phyloP scores from a whole-genome alignment of 805 yeast genomes.

The Starmerella apis region DNA sequence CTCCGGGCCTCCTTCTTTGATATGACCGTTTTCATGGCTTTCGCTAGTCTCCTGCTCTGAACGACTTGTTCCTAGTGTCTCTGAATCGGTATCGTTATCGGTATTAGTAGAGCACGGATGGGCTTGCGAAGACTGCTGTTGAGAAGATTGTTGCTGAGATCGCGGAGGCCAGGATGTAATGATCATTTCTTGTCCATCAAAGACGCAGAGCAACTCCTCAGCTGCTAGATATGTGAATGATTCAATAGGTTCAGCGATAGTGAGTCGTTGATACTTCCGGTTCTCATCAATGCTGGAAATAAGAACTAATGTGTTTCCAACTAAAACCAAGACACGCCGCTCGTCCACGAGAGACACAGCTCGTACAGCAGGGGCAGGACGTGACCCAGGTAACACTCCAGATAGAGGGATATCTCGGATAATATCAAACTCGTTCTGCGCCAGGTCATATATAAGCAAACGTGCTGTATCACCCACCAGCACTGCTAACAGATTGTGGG shows the following conservation, averaged over 20 bases:
- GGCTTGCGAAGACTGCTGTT: neutral
- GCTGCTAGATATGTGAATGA: slow-evolving; percentile 28
- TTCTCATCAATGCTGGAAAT: slow-evolving; percentile 16
- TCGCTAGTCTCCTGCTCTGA: slow-evolving; percentile 10
- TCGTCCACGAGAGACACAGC: slow-evolving; percentile 25
- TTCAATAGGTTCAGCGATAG: slow-evolving; percentile 33
- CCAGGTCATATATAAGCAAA: slow-evolving; percentile 26
- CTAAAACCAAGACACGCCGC: slow-evolving; percentile 27
- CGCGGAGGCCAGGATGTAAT: slow-evolving; percentile 14
- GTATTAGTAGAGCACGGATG: no score
- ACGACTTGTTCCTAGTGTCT: no score
- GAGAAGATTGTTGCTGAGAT: neutral
- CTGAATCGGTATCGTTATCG: no score
- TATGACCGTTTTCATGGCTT: no score
- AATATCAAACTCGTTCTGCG: slow-evolving; percentile 24
- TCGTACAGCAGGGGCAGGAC: slow-evolving; percentile 29
- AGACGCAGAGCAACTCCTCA: slow-evolving; percentile 34
- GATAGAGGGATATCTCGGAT: slow-evolving; percentile 31
- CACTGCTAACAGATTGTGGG: slow-evolving; percentile 29
- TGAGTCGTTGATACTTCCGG: slow-evolving; percentile 25
- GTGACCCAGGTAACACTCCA: slow-evolving; percentile 30
- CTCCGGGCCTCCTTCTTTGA: no score
- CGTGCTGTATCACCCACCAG: slow-evolving; percentile 27
- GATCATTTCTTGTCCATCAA: slow-evolving; percentile 32
- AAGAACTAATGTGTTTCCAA: slow-evolving; percentile 33